Percentiles rank a stretch among this genome's conserved stretches.
Conservation (phyloP, 257 asterid species). For the Jacaranda mimosifolia region DNA sequence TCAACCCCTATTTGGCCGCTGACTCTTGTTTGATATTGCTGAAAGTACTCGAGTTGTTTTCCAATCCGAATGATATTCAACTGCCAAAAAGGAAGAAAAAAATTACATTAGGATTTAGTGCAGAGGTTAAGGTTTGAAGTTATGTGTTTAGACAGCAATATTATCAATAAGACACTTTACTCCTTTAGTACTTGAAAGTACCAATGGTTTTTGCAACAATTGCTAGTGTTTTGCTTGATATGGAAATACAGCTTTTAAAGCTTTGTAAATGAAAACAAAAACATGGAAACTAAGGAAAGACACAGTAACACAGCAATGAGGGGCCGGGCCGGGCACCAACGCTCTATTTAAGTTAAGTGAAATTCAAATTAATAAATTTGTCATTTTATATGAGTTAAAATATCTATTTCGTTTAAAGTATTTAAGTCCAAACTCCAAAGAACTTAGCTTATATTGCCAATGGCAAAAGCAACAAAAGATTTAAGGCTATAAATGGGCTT, state of each 20-base stretch:
- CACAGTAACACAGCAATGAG: no score
- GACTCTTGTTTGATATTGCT: slow-evolving; percentile 76
- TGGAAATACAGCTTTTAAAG: slow-evolving; percentile 23
- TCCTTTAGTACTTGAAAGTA: not conserved
- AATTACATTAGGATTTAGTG: not conserved
- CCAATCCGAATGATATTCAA: slow-evolving; percentile 71
- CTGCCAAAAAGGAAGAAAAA: slow-evolving; percentile 42
- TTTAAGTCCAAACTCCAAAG: not conserved
- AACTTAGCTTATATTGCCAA: not conserved
- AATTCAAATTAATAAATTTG: not conserved
- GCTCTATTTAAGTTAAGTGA: not conserved
- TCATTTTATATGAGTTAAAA: not conserved
- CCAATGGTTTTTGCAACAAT: slow-evolving; percentile 1
- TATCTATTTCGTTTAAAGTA: not conserved
- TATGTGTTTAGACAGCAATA: not conserved
- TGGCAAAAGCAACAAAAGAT: not conserved
- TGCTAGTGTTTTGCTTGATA: slow-evolving; percentile 22
- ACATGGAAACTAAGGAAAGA: not conserved
- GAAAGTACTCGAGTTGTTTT: slow-evolving; percentile 68
- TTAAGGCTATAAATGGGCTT: slow-evolving; percentile 28
- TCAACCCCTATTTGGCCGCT: slow-evolving; percentile 56
- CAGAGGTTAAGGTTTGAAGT: not conserved
- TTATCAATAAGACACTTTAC: not conserved
- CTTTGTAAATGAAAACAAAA: not conserved
- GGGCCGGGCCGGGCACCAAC: no score